Conservation (phyloP, 2,329 filamentous ascomycete genomes). For the Fusarium transvaalense region DNA sequence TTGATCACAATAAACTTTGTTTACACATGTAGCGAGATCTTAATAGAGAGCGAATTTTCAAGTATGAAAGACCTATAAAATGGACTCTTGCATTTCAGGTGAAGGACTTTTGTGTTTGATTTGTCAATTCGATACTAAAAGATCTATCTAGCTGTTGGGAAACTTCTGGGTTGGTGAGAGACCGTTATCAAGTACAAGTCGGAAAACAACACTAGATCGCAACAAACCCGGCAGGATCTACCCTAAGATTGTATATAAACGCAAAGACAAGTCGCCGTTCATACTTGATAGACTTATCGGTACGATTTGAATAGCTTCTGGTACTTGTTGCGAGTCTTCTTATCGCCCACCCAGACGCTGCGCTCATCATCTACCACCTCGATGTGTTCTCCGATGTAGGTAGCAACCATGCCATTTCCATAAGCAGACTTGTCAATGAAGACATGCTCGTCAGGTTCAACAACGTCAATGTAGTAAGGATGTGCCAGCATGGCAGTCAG, state of each 20-base stretch:
- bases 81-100: too few relatives aligned
- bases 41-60: neutral
- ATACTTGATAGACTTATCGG: neutral
- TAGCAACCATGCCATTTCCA: slow-evolving; percentile 48
- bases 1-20: neutral
- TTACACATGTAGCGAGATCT: neutral
- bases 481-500: slow-evolving; percentile 47
- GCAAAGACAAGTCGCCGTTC: neutral
- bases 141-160: neutral
- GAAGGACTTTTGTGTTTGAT: too few relatives aligned
- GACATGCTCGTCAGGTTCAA: slow-evolving; percentile 49
- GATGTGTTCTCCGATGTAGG: slow-evolving; percentile 42
- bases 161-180: rapidly evolving
- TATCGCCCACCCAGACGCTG: slow-evolving; percentile 46
- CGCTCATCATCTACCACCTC: slow-evolving; percentile 42
- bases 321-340: slow-evolving; percentile 32
- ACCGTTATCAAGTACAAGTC: neutral
- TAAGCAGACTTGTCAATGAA: slow-evolving; percentile 50
- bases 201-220: neutral
- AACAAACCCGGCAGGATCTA: neutral
- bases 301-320: slow-evolving; percentile 45
- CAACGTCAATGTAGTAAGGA: slow-evolving; percentile 48
- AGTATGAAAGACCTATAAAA: neutral
- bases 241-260: rapidly evolving
- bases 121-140: neutral